Conservation (phyloP, 2,329 filamentous ascomycete species). For the Fusarium sp. region DNA sequence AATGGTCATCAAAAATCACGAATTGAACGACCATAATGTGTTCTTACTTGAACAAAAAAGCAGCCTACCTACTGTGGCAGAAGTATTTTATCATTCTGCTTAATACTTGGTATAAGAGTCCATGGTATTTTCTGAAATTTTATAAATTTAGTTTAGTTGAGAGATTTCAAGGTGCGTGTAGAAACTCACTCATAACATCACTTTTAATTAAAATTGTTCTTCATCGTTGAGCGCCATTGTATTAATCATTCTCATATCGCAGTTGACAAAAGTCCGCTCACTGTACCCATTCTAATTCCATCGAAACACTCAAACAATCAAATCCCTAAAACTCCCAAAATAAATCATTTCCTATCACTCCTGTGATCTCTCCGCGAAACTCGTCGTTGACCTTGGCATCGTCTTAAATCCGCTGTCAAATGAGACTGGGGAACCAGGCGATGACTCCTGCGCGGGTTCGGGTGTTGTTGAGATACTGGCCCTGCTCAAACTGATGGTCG, state of each 20-base stretch:
- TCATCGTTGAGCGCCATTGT: neutral
- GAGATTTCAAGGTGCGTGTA: too few relatives aligned
- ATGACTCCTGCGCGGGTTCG: slow-evolving; percentile 11
- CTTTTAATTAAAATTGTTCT: too few relatives aligned
- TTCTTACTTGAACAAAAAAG: too few relatives aligned
- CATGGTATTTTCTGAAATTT: too few relatives aligned
- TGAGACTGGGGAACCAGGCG: neutral
- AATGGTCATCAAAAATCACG: too few relatives aligned
- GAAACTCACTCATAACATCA: too few relatives aligned
- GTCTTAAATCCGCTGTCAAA: slow-evolving; percentile 41
- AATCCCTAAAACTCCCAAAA: slow-evolving; percentile 8
- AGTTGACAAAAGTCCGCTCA: neutral
- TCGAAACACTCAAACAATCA: neutral
- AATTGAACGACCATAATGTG: too few relatives aligned
- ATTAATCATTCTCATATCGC: neutral
- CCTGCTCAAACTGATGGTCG: slow-evolving; percentile 2
- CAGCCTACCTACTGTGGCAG: too few relatives aligned
- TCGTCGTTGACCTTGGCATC: slow-evolving; percentile 38
- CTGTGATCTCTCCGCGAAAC: slow-evolving; percentile 27
- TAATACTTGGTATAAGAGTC: too few relatives aligned
- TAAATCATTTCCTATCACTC: slow-evolving; percentile 3
- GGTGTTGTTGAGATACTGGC: slow-evolving; percentile 14
- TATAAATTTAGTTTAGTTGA: too few relatives aligned
- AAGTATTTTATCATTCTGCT: too few relatives aligned
- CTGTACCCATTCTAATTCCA: neutral